Base-by-base conservation (phyloP, 306 rosid genomes). In the Vigna reflexopilosa region DNA sequence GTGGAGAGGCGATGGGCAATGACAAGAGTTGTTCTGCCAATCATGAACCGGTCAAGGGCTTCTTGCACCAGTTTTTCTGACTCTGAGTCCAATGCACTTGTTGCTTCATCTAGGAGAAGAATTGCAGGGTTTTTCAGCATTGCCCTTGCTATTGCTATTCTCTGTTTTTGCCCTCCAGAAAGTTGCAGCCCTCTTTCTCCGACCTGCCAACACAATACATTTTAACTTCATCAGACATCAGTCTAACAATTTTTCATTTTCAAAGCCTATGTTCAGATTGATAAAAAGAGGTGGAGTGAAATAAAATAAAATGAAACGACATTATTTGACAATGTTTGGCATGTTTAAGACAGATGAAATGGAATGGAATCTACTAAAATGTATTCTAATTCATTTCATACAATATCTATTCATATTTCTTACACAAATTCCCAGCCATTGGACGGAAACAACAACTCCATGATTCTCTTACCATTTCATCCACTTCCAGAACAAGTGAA, bases 1-100 rank as follows among this genome's bases (percentile, higher is more conserved):
- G 98, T 95, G 62, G 98, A 95, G 67, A 95, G 97, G 65, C 98
- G 98, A 86, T 95, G 98, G 6, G 98, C 98, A 72, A 95, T 95
- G 40, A 91, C 98, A 72, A 95, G 98, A 69, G 98, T 93, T 34
- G 98, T 92, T 85, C 98, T 83, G 48, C 98, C 98, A 19, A 95
- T 95, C 99, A 95, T 95, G 87, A 95, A 95, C 74, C 99, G 86
- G 80, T 95, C 99, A 32, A 95, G 98, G 56, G 99, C 99, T 85
- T 95, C 99, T 76, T 95, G 99, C 56, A 95, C 99, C 72, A 95
- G 85, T 84, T 95, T 95, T 82, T 95, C 99, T 1, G 99, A 95
- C 57, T 95, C 99, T 5, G 99, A 95, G 82, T 95, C 99, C 80
- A 95, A 78, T 57, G 99, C 99, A 91, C 99, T 95, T 73, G 99